Base-by-base conservation (phyloP, 148 eudicot species). In the Vaccinium vitisidaea region DNA sequence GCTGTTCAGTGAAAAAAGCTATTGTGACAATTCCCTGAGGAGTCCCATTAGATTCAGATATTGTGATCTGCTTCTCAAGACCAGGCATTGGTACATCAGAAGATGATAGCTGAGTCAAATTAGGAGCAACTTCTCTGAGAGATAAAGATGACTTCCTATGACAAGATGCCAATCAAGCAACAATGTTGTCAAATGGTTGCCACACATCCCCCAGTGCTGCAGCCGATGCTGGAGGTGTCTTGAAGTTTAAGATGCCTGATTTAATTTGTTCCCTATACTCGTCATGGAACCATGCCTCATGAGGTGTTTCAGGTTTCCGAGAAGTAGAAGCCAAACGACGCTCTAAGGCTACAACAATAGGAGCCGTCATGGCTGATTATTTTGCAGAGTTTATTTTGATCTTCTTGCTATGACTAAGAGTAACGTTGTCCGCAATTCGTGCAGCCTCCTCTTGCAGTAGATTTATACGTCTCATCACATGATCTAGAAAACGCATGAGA, bases 71-170 rank as follows among this genome's bases (percentile, higher is more conserved):
- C 85, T 90, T 97, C 92, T 97, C 99, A 88, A 94, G 94, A 54
- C 99, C 99, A 90, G 99, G 99, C 99, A 97, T 97, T 81, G 99
- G 99, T 86, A 96, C 93, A 86, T 94, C 94, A 83, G 94, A 93
- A 89, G 99, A 95, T 15, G 93, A 89, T 75, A 97, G 87, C 67
- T 59, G 84, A 85, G 98, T 98, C 89, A 97, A 84, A 84, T 92
- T 93, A 25, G 99, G 99, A 49, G 99, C 95, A 87, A 97, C 99
- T 85, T 97, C 98, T 80, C 89, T 87, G 82, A 97, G 84, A 70
- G 93, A 91, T 87, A 97, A 86, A 48, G 94, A 92, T 79, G 95
- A 93, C 82, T 97, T 97, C 85, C 96, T 91, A 85, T 95, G 99
- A 89, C 93, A 91, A 84, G 99, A 92, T 84, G 98, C 94, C 85